Evolutionary conservation across 148 eudicot genomes (phyloP), one percentile per base, ranked within the genome.

Genomic region (Dysphania ambrosioides): DNA sequence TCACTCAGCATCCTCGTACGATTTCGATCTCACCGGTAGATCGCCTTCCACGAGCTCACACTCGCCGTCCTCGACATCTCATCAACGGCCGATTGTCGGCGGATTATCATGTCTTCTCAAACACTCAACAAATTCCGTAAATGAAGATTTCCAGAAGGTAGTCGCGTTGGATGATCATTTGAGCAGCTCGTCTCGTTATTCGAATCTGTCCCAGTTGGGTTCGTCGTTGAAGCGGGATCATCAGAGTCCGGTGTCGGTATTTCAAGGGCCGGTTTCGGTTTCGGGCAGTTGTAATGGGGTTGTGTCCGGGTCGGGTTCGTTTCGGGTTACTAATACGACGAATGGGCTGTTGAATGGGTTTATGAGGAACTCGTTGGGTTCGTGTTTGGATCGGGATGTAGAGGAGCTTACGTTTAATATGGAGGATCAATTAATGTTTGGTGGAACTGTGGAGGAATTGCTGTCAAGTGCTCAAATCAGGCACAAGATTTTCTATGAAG

Each of bases 201-300:
- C n/a, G n/a, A n/a, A n/a, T n/a, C n/a, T n/a, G n/a, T n/a, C n/a
- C n/a, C n/a, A n/a, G 34, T 64, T 82, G 77, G 89, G 77, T 41
- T 67, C 94, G 29, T 86, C 84, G 34, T 61, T 67, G 71, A 67
- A 67, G 29, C 23, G 71, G 1, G 71, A 67, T 12, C 31, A 23
- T 80, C 91, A 83, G 75, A 92, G 97, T 71, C 98, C 98, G 0
- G 92, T 87, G 1, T 95, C 98, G 73, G 96, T 92, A 73, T 73
- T 94, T 9, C 88, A 87, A 49, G 93, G 83, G 19, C 86, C 91
- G 13, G 79, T 82, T 73, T 87, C 88, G 66, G 74, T 83, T 23
- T 30, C 72, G 0, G 77, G 85, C 44, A 77, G 71, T 9, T 62
- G 58, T 63, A 59, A 74, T 31, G 66, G 56, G n/a, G n/a, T 60